Evolutionary conservation across 1,284 basidiomycete species (phyloP), one percentile per base, ranked within the genome.

Genomic region (Pascua sp.): DNA sequence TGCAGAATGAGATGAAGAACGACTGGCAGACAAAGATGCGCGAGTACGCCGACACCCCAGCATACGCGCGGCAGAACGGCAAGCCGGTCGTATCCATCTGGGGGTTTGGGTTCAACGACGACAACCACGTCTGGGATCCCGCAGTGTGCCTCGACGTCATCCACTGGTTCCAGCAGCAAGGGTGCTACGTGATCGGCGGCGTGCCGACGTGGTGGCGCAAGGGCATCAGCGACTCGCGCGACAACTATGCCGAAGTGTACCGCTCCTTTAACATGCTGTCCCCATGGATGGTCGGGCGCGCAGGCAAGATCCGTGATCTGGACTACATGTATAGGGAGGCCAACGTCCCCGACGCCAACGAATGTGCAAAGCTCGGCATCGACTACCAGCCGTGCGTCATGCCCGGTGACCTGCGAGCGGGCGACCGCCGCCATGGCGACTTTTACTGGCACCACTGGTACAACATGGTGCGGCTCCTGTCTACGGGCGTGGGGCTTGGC

Each of bases 241-340:
- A 51, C 13, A 49, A 53, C 42, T 59, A 48, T 15, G 47, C 40
- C 9, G 43, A 56, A 12, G 61, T 62, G 49, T 62, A 62, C 57
- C 49, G 39, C 13, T 38, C 55, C 5, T 58, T 62, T 42, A 52
- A 62, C 57, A 57, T 56, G 49, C 39, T 62, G 12, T 59, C 57
- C 32, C 61, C 61, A 8, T 62, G 61, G 61, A 62, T 62, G 61
- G 54, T 62, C n/a, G 61, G 61, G 10, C 57, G 61, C 36, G 57
- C 61, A 8, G 41, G 42, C 40, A 56, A 57, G 43, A 42, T 51
- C 11, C 15, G 32, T 8, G 52, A 56, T 39, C 57, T 62, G 11
- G 55, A 62, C 55, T 42, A 49, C 46, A 48, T 49, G 39, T 59
- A 51, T 49, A 24, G 36, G 42, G 52, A 56, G 18, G 49, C 49